These are phyloP conservation scores for Globisporangium carolinianum DNA, from an alignment of 352 stramenopile genomes.

Conservation along the genomic window DNA sequence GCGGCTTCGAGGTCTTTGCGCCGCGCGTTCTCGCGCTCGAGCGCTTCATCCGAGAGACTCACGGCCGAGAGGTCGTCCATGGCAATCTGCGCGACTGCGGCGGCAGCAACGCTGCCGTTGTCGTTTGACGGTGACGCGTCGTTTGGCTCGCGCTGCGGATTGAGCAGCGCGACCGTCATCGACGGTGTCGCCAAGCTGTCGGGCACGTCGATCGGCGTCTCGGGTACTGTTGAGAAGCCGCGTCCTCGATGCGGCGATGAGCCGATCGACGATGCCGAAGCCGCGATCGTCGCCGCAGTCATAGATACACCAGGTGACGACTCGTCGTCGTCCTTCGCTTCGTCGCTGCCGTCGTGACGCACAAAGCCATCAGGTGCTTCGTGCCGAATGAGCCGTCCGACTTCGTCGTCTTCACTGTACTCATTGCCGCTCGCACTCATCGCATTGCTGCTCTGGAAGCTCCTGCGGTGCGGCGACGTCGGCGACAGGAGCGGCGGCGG, in stretches of 20 bases:
- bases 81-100: slow-evolving; percentile 23
- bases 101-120: slow-evolving; percentile 1
- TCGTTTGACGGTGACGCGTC: slow-evolving; percentile 20
- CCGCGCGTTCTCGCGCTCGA: slow-evolving; percentile 77
- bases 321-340: slow-evolving; percentile 23
- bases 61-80: slow-evolving; percentile 59
- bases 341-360: slow-evolving; percentile 24
- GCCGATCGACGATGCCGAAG: neutral
- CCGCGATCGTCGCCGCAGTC: neutral
- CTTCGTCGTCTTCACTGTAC: slow-evolving; percentile 77
- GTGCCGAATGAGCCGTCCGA: slow-evolving; percentile 62
- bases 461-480: slow-evolving; percentile 41
- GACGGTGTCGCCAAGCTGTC: slow-evolving; percentile 50
- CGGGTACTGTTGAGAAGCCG: slow-evolving; percentile 27
- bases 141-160: slow-evolving; percentile 16
- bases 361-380: slow-evolving; percentile 56
- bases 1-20: slow-evolving; percentile 74
- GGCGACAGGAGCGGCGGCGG: slow-evolving; percentile 42
- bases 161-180: slow-evolving; percentile 19
- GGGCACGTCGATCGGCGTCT: slow-evolving; percentile 62
- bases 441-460: slow-evolving; percentile 22
- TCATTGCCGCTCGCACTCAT: slow-evolving; percentile 47
- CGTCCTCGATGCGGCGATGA: neutral
- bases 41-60: slow-evolving; percentile 62
- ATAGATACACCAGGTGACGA: neutral